Percentiles rank a stretch among this genome's conserved stretches.
Evolutionary conservation across 306 rosid genomes (phyloP).

Genomic region (Quercus ilex): DNA sequence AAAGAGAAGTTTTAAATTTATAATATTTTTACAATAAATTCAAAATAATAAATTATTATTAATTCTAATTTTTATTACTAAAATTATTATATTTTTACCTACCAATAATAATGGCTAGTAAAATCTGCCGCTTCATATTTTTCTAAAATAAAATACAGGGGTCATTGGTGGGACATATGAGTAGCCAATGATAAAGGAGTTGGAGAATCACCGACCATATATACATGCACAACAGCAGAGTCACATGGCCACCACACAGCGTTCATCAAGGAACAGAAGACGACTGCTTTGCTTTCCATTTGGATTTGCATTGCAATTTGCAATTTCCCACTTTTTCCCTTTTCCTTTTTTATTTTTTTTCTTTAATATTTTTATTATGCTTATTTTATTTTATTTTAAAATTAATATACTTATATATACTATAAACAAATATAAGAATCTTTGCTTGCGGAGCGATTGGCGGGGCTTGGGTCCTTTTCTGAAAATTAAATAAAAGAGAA

Average conservation of each 20-base stretch:
- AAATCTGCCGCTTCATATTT: too few relatives aligned
- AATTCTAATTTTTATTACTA: too few relatives aligned
- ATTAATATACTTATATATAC: neutral
- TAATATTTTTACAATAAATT: too few relatives aligned
- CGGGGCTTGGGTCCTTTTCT: neutral
- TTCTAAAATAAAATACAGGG: neutral
- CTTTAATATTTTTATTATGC: neutral
- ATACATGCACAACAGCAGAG: neutral
- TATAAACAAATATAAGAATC: neutral
- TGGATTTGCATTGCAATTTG: too few relatives aligned
- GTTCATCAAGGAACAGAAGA: neutral
- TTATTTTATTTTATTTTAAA: neutral
- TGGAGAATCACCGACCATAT: neutral
- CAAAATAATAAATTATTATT: too few relatives aligned
- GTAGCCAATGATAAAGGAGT: neutral
- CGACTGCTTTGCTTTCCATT: neutral
- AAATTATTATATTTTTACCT: too few relatives aligned
- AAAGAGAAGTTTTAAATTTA: too few relatives aligned
- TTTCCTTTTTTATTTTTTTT: neutral
- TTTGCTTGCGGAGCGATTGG: slow-evolving; percentile 35
- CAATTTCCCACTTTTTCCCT: neutral
- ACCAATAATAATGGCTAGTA: too few relatives aligned
- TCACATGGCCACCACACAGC: neutral
- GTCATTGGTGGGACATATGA: neutral
- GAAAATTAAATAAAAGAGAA: neutral